A percentile compares a stretch with the other conserved stretches of the same genome.
Conservation (phyloP, 2,329 filamentous ascomycete species). For the Venturia effusa region DNA sequence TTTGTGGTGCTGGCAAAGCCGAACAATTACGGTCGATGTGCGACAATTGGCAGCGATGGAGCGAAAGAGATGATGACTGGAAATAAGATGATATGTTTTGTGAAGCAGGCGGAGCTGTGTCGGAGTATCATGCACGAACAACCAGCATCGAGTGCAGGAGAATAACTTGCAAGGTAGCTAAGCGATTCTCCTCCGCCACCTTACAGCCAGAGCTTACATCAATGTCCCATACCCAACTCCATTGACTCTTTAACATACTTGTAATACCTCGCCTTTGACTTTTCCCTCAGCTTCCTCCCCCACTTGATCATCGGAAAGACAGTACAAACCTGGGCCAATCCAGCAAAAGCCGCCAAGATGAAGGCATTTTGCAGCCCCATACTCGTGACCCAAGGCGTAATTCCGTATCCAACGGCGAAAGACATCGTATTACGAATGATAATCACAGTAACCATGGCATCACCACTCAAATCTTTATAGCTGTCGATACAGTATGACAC, state of each 20-base stretch:
- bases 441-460: constrained; percentile 41
- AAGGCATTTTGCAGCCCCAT: constrained; percentile 34
- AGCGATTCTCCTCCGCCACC: no score
- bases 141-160: background rate
- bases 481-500: constrained; percentile 39
- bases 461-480: constrained; percentile 37
- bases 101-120: no score
- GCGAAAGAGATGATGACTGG: no score
- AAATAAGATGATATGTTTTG: no score
- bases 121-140: no score
- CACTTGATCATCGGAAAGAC: constrained; percentile 37
- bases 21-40: no score
- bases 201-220: no score
- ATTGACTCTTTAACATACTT: constrained; percentile 26
- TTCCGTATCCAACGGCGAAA: constrained; percentile 40
- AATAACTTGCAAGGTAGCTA: no score
- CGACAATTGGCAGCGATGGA: no score
- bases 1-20: no score
- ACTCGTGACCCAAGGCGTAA: constrained; percentile 34
- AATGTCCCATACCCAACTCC: constrained; percentile 15
- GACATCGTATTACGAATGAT: constrained; percentile 39
- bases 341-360: constrained; percentile 32
- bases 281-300: constrained; percentile 34
- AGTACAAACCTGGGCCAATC: constrained; percentile 28
- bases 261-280: constrained; percentile 27